These are phyloP conservation scores for Tetrapisispora iriomotensis DNA, from an alignment of 805 yeast species.

Conservation along the genomic window DNA sequence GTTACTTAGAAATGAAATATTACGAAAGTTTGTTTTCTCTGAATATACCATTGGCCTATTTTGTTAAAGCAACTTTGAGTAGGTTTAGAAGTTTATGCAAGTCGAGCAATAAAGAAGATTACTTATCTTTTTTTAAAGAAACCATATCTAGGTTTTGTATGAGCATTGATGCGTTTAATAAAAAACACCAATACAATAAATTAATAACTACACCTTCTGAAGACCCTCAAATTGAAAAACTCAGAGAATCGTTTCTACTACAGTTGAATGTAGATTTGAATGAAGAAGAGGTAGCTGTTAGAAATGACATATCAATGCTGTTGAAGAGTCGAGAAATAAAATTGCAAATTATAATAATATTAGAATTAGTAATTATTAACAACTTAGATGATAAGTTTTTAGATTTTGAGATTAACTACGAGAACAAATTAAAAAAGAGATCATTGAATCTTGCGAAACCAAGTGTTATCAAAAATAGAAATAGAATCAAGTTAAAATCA, in stretches of 20 bases:
- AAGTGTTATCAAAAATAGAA: constrained; percentile 10
- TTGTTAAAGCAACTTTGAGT: constrained; percentile 41
- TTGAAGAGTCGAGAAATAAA: constrained; percentile 49
- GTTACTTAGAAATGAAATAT: constrained; percentile 26
- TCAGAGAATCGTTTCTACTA: constrained; percentile 12
- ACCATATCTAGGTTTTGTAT: constrained; percentile 28
- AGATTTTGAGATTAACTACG: constrained; percentile 24
- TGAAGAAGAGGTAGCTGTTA: constrained; percentile 10
- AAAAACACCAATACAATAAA: constrained; percentile 27
- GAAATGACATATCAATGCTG: constrained; percentile 28
- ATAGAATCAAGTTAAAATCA: constrained; percentile 17
- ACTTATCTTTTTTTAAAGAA: constrained; percentile 11
- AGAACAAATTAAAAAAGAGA: constrained; percentile 18
- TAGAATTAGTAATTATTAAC: constrained; percentile 36
- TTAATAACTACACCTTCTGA: constrained; percentile 15
- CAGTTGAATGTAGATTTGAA: constrained; percentile 4
- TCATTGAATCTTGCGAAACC: constrained; percentile 27
- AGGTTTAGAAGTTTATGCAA: constrained; percentile 37
- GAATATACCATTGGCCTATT: constrained; percentile 31
- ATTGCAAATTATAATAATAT: constrained; percentile 38
- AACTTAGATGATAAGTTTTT: constrained; percentile 29
- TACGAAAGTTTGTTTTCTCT: constrained; percentile 29
- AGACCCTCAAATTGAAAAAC: constrained; percentile 15
- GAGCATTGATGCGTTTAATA: constrained; percentile 33
- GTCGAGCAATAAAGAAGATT: constrained; percentile 9